A percentile compares a stretch with the other conserved stretches of the same genome.
These are phyloP conservation scores for Gynostemma pentaphyllum DNA, from an alignment of 306 rosid species.

Conservation along the genomic window DNA sequence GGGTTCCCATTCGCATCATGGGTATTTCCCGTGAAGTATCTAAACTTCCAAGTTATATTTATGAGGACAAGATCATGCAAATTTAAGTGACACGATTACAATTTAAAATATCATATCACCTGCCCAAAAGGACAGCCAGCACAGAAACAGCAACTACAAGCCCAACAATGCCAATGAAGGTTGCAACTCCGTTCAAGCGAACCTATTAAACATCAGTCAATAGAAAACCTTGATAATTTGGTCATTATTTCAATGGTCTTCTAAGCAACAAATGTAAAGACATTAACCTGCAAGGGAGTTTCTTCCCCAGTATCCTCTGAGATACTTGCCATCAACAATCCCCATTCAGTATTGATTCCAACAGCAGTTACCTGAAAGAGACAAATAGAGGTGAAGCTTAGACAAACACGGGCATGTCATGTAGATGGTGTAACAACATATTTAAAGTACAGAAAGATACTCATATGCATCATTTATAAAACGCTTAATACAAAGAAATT, in stretches of 20 bases:
- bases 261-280: slow-evolving; percentile 14
- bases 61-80: slow-evolving; percentile 6
- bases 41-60: slow-evolving; percentile 24
- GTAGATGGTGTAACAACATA: not conserved
- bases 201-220: slow-evolving; percentile 46
- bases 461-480: not conserved
- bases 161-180: slow-evolving; percentile 93
- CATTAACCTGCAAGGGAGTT: slow-evolving; percentile 88
- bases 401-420: not conserved
- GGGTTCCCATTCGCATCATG: slow-evolving; percentile 28
- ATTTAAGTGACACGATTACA: not conserved
- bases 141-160: slow-evolving; percentile 72
- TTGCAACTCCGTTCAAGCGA: slow-evolving; percentile 96
- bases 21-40: slow-evolving; percentile 74
- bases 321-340: slow-evolving; percentile 97
- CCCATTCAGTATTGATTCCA: slow-evolving; percentile 99
- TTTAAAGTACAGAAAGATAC: not conserved
- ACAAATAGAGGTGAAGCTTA: slow-evolving; percentile 5
- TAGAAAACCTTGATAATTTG: slow-evolving; percentile 10
- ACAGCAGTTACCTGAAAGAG: slow-evolving; percentile 76
- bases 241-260: not conserved
- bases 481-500: not conserved
- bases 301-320: slow-evolving; percentile 96
- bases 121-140: slow-evolving; percentile 68
- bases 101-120: slow-evolving; percentile 29